phyloP scores from a whole-genome alignment of 805 yeast species.

The Pichia manshurica region DNA sequence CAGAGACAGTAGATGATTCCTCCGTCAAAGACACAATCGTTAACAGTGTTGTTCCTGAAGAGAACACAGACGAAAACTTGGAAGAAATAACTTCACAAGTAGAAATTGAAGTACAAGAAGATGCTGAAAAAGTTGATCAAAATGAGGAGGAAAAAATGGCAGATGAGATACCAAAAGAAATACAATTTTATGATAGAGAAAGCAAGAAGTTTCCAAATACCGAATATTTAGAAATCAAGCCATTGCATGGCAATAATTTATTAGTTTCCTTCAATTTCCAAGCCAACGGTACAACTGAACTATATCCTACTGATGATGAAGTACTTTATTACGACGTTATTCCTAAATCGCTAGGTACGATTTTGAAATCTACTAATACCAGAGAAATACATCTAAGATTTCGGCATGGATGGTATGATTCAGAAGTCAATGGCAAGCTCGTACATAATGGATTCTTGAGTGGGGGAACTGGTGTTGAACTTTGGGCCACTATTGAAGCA shows the following conservation, averaged over 20 bases:
- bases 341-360: conserved; percentile 77
- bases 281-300: conserved; percentile 43
- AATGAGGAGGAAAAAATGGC: background rate
- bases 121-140: background rate
- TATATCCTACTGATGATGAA: conserved; percentile 20
- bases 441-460: conserved; percentile 65
- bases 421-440: conserved; percentile 77
- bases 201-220: conserved; percentile 39
- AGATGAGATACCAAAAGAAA: background rate
- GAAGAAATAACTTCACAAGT: background rate
- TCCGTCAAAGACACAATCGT: no score
- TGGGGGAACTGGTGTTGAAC: conserved; percentile 95
- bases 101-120: background rate
- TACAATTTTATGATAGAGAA: conserved; percentile 1
- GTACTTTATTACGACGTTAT: conserved; percentile 55
- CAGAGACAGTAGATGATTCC: no score
- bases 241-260: conserved; percentile 67
- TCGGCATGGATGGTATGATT: conserved; percentile 93
- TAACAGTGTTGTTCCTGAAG: background rate
- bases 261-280: conserved; percentile 68
- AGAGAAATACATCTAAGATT: conserved; percentile 79
- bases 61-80: background rate
- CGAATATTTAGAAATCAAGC: conserved; percentile 59
- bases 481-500: conserved; percentile 83
- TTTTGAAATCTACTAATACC: conserved; percentile 59